Conservation (phyloP, 306 rosid genomes). For the Pyrus bretschneideri region DNA sequence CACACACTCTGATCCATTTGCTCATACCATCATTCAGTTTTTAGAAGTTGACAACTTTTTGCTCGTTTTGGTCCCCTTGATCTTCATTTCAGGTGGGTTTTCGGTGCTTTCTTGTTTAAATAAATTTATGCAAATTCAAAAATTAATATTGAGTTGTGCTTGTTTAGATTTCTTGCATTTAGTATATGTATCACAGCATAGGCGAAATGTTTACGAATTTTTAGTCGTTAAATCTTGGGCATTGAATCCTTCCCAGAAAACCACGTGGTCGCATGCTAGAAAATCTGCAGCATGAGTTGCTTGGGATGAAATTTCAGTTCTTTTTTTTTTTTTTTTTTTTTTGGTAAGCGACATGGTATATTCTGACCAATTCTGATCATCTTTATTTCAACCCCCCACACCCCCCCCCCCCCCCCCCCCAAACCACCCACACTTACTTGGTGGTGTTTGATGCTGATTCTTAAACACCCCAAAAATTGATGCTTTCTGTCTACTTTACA, state of each 20-base stretch:
- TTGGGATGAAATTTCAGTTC: background rate
- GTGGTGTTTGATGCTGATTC: constrained; percentile 3
- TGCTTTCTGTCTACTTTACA: constrained; percentile 11
- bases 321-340: constrained; percentile 9
- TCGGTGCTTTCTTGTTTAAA: background rate
- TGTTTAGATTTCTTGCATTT: background rate
- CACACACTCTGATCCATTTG: background rate
- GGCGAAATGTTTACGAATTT: no score
- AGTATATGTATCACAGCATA: no score
- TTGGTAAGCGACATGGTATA: background rate
- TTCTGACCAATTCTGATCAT: background rate
- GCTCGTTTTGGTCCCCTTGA: background rate
- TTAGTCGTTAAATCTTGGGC: no score
- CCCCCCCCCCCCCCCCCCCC: no score
- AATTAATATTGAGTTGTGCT: background rate
- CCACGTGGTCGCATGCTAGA: background rate
- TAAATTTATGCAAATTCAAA: background rate
- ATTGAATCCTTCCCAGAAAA: no score
- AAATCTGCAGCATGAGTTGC: background rate
- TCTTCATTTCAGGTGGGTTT: constrained; percentile 14
- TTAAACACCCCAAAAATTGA: background rate
- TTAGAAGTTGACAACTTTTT: background rate
- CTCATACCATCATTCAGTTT: background rate
- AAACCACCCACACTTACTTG: no score
- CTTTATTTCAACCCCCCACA: background rate